Conservation (phyloP, 805 yeast genomes). For the Kodamaea nitidulidarum region DNA sequence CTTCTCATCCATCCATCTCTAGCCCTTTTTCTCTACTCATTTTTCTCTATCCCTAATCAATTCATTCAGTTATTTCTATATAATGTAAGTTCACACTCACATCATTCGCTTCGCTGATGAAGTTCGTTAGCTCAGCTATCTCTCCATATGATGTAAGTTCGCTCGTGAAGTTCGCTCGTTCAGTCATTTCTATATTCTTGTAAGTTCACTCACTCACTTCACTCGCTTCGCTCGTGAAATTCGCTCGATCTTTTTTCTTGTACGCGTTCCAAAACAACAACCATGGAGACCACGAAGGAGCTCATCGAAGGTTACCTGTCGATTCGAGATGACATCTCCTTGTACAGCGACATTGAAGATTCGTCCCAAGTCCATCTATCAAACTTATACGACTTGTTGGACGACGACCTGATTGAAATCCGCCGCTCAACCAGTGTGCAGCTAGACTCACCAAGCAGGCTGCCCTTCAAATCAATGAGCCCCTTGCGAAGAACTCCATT, state of each 20-base stretch:
- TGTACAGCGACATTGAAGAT: conserved; percentile 13
- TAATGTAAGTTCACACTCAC: too few relatives aligned
- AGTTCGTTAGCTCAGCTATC: too few relatives aligned
- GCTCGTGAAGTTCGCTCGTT: too few relatives aligned
- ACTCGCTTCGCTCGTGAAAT: too few relatives aligned
- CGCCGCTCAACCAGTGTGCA: conserved; percentile 10
- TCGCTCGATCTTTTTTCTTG: background rate
- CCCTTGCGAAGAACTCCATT: conserved; percentile 14
- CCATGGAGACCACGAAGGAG: conserved; percentile 13
- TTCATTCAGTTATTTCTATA: too few relatives aligned
- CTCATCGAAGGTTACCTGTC: conserved; percentile 12
- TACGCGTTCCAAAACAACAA: conserved; percentile 4
- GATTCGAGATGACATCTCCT: conserved; percentile 9
- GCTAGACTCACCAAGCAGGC: conserved; percentile 6
- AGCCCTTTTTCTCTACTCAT: too few relatives aligned
- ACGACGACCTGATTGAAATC: conserved; percentile 17
- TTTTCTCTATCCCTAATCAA: too few relatives aligned
- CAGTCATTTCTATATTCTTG: too few relatives aligned
- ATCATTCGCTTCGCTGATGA: too few relatives aligned
- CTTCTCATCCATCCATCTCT: background rate
- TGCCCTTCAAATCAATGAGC: conserved; percentile 11
- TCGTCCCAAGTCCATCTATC: conserved; percentile 7
- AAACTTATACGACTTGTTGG: conserved; percentile 13
- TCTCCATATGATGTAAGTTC: too few relatives aligned
- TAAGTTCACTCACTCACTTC: too few relatives aligned